phyloP scores from a whole-genome alignment of 495 filamentous ascomycete genomes.

The Daldinia decipiens region DNA sequence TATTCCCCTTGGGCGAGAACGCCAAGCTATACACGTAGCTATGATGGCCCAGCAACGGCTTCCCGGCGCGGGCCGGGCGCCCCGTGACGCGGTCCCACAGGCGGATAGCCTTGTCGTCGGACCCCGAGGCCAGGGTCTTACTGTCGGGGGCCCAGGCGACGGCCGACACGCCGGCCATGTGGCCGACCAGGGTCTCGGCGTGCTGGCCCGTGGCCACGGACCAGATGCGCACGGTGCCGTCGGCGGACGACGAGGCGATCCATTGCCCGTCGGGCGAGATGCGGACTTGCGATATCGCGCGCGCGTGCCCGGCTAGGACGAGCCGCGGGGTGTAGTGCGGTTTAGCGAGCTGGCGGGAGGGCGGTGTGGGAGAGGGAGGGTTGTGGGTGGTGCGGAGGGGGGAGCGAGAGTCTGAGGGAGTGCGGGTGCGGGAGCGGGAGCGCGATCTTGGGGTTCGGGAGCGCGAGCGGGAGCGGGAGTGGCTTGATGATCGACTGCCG shows the following conservation, averaged over 20 bases:
- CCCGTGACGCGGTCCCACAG: constrained; percentile 89
- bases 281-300: constrained; percentile 83
- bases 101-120: constrained; percentile 94
- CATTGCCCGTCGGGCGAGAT: constrained; percentile 89
- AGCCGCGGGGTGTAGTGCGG: constrained; percentile 54
- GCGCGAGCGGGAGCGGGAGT: constrained; percentile 51
- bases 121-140: constrained; percentile 85
- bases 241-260: constrained; percentile 91
- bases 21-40: constrained; percentile 94
- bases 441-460: constrained; percentile 45
- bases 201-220: constrained; percentile 78
- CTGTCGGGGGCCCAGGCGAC: constrained; percentile 92
- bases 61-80: constrained; percentile 64
- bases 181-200: constrained; percentile 89
- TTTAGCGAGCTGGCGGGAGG: constrained; percentile 36
- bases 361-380: constrained; percentile 24
- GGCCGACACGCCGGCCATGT: constrained; percentile 89
- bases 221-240: constrained; percentile 91
- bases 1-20: constrained; percentile 96
- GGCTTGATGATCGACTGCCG: constrained; percentile 44
- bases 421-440: constrained; percentile 33
- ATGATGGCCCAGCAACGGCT: constrained; percentile 84
- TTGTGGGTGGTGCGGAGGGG: constrained; percentile 10
- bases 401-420: constrained; percentile 35
- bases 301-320: constrained; percentile 74